Conservation (phyloP, 2,329 filamentous ascomycete species). For the Ophiognomonia clavigignenti-juglandacearum region DNA sequence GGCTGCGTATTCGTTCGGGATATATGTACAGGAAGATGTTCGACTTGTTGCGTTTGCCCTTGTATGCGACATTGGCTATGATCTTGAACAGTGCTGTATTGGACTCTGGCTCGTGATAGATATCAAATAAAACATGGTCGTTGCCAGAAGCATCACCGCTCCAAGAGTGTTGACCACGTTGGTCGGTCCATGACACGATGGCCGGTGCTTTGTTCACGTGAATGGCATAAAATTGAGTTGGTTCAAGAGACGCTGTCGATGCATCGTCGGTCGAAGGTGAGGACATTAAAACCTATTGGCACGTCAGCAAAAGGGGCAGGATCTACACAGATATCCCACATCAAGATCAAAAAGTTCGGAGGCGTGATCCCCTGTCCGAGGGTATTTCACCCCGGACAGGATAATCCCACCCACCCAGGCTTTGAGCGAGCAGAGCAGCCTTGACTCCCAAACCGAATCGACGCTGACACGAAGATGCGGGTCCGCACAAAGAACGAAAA, state of each 20-base stretch:
- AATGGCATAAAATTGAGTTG: not conserved
- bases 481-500: not conserved
- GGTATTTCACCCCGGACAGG: not conserved
- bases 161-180: not conserved
- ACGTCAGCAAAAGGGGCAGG: slow-evolving; percentile 1
- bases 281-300: slow-evolving; percentile 7
- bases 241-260: slow-evolving; percentile 3
- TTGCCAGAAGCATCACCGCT: slow-evolving; percentile 1
- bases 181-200: slow-evolving; percentile 10
- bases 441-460: slow-evolving; percentile 14
- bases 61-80: slow-evolving; percentile 12
- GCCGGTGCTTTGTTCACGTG: slow-evolving; percentile 1
- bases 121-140: slow-evolving; percentile 10
- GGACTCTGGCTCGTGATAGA: not conserved
- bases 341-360: not conserved
- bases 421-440: slow-evolving; percentile 14
- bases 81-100: slow-evolving; percentile 12
- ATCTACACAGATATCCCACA: not conserved
- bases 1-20: slow-evolving; percentile 9
- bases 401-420: slow-evolving; percentile 17
- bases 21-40: slow-evolving; percentile 11
- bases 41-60: slow-evolving; percentile 12
- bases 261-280: slow-evolving; percentile 5
- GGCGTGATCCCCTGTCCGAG: slow-evolving; percentile 11
- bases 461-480: not conserved